These are phyloP conservation scores for Gymnopilus junonius DNA, from an alignment of 768 basidiomycete genomes.

Conservation along the genomic window DNA sequence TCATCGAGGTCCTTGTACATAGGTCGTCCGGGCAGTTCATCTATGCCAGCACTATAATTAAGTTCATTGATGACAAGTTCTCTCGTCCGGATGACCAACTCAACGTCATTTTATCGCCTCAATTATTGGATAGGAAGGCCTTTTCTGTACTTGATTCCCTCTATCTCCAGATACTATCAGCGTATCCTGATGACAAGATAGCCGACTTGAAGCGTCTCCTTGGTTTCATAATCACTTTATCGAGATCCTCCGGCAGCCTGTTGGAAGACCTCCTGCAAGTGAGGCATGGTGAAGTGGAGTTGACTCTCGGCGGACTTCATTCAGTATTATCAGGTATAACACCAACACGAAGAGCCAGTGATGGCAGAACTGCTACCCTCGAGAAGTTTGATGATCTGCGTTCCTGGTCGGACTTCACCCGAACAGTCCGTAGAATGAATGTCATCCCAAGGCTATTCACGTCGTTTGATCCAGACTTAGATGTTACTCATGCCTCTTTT, in stretches of 20 bases:
- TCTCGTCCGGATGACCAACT: neutral
- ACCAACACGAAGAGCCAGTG: neutral
- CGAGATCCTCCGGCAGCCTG: neutral
- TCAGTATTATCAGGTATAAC: neutral
- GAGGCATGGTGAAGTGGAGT: neutral
- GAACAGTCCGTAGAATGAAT: neutral
- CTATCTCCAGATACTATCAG: constrained; percentile 1
- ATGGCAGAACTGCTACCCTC: neutral
- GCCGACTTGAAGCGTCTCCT: neutral
- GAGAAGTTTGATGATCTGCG: neutral
- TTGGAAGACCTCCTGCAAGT: neutral
- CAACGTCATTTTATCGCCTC: neutral
- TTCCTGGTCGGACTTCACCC: neutral
- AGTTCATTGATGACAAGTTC: neutral
- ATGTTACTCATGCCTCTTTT: constrained; percentile 1
- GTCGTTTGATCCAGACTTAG: neutral
- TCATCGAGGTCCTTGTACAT: neutral
- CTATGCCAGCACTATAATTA: constrained; percentile 1
- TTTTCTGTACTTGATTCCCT: constrained; percentile 4
- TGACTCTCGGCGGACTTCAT: neutral
- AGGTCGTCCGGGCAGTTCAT: constrained; percentile 11
- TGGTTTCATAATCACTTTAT: neutral
- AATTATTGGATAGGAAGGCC: neutral
- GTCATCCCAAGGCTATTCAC: neutral
- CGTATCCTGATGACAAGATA: neutral